These are phyloP conservation scores for Aureobasidium zeae DNA, from an alignment of 2,329 filamentous ascomycete genomes.

Conservation along the genomic window DNA sequence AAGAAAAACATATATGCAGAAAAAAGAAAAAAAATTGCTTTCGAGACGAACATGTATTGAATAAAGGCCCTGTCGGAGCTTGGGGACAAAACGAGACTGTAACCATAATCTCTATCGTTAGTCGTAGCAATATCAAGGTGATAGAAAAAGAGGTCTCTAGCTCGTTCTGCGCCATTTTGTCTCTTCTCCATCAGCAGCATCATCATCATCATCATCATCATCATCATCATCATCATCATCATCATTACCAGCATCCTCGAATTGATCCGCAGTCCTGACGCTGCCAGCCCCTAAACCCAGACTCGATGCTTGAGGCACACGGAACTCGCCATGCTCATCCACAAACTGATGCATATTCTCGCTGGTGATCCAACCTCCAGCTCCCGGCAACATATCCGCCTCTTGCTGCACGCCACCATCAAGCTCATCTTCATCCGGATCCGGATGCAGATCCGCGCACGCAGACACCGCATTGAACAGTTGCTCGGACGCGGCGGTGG, in stretches of 20 bases:
- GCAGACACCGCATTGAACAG: slow-evolving; percentile 62
- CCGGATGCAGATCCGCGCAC: slow-evolving; percentile 69
- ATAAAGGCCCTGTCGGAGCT: too few relatives aligned
- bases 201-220: slow-evolving; percentile 18
- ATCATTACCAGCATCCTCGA: slow-evolving; percentile 33
- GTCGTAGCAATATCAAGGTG: too few relatives aligned
- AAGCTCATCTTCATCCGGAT: slow-evolving; percentile 48
- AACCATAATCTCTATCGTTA: too few relatives aligned
- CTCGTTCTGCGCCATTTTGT: slow-evolving; percentile 47
- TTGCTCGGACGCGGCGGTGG: slow-evolving; percentile 33
- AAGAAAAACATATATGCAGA: too few relatives aligned
- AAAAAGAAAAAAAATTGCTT: too few relatives aligned
- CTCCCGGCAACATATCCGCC: slow-evolving; percentile 57
- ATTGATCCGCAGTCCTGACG: slow-evolving; percentile 35
- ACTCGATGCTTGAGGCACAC: slow-evolving; percentile 51
- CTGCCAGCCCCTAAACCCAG: slow-evolving; percentile 27
- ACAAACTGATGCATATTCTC: slow-evolving; percentile 83
- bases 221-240: slow-evolving; percentile 25
- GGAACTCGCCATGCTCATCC: slow-evolving; percentile 72
- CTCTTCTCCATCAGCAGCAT: slow-evolving; percentile 27
- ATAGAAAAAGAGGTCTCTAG: too few relatives aligned
- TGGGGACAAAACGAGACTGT: too few relatives aligned
- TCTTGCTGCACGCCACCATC: slow-evolving; percentile 47
- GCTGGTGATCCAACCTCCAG: slow-evolving; percentile 77
- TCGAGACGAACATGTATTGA: too few relatives aligned